These are phyloP conservation scores for Mycena pura DNA, from an alignment of 768 basidiomycete species.

Conservation along the genomic window DNA sequence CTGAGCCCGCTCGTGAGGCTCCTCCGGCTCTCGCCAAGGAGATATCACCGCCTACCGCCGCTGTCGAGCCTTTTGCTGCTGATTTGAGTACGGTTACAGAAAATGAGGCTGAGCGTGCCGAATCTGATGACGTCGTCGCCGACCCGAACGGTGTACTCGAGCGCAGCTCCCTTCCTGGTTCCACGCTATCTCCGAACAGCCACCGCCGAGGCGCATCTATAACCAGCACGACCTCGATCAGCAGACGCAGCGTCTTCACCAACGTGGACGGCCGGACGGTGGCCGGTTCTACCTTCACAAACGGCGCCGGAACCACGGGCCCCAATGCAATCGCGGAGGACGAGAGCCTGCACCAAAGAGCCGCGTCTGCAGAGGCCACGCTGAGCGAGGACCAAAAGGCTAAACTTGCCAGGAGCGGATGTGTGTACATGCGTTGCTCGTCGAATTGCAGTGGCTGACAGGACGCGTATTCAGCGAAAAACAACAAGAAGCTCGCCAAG, in stretches of 20 bases:
- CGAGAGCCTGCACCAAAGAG: slow-evolving; percentile 46
- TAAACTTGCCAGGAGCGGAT: slow-evolving; percentile 57
- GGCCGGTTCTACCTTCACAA: slow-evolving; percentile 52
- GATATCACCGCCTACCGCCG: neutral
- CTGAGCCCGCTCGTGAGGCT: neutral
- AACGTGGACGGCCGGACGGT: slow-evolving; percentile 40
- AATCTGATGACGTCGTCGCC: slow-evolving; percentile 13
- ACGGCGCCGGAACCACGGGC: slow-evolving; percentile 61
- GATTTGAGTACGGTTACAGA: neutral
- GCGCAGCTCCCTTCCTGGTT: slow-evolving; percentile 5
- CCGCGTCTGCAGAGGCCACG: slow-evolving; percentile 53
- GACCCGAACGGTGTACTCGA: slow-evolving; percentile 3
- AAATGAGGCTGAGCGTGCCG: slow-evolving; percentile 5
- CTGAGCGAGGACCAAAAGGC: slow-evolving; percentile 58
- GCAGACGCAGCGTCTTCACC: slow-evolving; percentile 41
- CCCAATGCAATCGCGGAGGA: slow-evolving; percentile 52
- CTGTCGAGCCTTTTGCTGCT: neutral
- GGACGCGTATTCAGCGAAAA: slow-evolving; percentile 52
- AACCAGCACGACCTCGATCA: slow-evolving; percentile 30
- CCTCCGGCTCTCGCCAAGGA: neutral
- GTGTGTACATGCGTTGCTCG: slow-evolving; percentile 40
- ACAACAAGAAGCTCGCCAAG: slow-evolving; percentile 67
- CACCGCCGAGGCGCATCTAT: slow-evolving; percentile 25
- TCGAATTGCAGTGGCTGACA: neutral
- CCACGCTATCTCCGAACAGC: slow-evolving; percentile 17